These are phyloP conservation scores for Metarhizium anisopliae DNA, from an alignment of 2,329 filamentous ascomycete species.

Conservation along the genomic window DNA sequence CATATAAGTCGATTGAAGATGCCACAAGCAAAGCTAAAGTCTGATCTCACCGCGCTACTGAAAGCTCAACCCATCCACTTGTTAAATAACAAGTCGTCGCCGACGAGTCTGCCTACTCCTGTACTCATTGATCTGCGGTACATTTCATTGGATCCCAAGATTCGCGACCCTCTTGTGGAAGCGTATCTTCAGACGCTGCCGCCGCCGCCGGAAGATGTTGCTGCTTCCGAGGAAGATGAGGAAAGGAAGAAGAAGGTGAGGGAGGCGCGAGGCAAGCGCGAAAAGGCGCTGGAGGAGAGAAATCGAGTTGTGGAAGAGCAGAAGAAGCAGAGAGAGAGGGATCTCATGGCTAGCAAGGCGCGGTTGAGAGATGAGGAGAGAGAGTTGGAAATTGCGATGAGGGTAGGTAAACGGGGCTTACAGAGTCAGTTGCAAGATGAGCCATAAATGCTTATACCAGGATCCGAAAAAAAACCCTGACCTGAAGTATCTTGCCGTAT, in stretches of 20 bases:
- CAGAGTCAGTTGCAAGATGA: conserved; percentile 45
- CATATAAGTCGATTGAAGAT: conserved; percentile 60
- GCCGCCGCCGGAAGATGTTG: conserved; percentile 40
- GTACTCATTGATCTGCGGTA: conserved; percentile 61
- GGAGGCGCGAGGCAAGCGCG: conserved; percentile 48
- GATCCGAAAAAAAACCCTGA: neutral
- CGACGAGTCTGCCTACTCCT: conserved; percentile 49
- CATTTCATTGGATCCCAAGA: conserved; percentile 52
- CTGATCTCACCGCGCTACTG: conserved; percentile 59
- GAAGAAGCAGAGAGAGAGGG: conserved; percentile 49
- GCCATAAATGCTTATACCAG: conserved; percentile 7
- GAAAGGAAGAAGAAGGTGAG: conserved; percentile 33
- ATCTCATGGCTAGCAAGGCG: conserved; percentile 51
- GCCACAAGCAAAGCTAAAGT: conserved; percentile 55
- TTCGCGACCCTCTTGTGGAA: conserved; percentile 56
- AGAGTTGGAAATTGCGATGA: conserved; percentile 61
- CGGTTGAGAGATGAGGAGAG: conserved; percentile 56
- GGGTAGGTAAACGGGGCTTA: conserved; percentile 56
- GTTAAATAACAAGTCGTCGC: conserved; percentile 52
- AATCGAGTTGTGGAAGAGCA: conserved; percentile 55
- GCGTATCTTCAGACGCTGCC: conserved; percentile 57
- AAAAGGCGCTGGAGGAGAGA: conserved; percentile 57
- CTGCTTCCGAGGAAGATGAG: conserved; percentile 39
- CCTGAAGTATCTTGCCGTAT: too few species aligned
- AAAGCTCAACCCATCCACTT: conserved; percentile 47